Conservation (phyloP, 352 stramenopile species). For the Globisporangium polare region DNA sequence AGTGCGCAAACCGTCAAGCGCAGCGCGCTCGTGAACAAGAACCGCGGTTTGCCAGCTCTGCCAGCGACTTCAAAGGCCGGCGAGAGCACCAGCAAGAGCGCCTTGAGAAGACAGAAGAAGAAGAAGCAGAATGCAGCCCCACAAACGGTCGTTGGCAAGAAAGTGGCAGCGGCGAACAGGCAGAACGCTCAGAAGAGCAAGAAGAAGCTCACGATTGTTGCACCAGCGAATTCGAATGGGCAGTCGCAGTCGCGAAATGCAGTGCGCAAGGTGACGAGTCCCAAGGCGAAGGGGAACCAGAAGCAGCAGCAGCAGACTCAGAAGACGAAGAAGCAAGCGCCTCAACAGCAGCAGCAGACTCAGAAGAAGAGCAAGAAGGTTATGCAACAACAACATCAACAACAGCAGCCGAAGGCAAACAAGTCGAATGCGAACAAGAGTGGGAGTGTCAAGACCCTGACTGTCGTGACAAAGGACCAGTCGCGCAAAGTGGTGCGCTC, state of each 20-base stretch:
- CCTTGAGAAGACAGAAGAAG: constrained; percentile 1
- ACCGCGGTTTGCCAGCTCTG: constrained; percentile 29
- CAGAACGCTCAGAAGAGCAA: neutral
- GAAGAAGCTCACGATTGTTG: constrained; percentile 21
- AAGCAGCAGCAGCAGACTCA: constrained; percentile 12
- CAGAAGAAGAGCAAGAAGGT: constrained; percentile 12
- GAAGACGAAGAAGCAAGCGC: constrained; percentile 8
- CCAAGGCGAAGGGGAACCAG: constrained; percentile 6
- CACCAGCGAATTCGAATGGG: constrained; percentile 19
- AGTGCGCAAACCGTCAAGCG: constrained; percentile 24
- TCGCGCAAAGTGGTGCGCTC: constrained; percentile 22
- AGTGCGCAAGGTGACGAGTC: constrained; percentile 12
- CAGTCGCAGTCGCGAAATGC: neutral
- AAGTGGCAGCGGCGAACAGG: constrained; percentile 7
- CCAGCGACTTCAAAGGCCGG: neutral
- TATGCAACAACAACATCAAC: constrained; percentile 13
- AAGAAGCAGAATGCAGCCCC: constrained; percentile 19
- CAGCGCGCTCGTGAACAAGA: constrained; percentile 43
- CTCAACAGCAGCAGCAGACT: constrained; percentile 1
- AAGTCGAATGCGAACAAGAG: constrained; percentile 11
- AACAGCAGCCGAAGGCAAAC: constrained; percentile 4
- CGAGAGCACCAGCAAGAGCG: neutral
- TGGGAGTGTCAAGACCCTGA: neutral
- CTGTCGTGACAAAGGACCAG: neutral
- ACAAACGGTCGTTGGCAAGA: constrained; percentile 15